These are phyloP conservation scores for Vaccinium corymbosum DNA, from an alignment of 148 eudicot genomes.

Conservation along the genomic window DNA sequence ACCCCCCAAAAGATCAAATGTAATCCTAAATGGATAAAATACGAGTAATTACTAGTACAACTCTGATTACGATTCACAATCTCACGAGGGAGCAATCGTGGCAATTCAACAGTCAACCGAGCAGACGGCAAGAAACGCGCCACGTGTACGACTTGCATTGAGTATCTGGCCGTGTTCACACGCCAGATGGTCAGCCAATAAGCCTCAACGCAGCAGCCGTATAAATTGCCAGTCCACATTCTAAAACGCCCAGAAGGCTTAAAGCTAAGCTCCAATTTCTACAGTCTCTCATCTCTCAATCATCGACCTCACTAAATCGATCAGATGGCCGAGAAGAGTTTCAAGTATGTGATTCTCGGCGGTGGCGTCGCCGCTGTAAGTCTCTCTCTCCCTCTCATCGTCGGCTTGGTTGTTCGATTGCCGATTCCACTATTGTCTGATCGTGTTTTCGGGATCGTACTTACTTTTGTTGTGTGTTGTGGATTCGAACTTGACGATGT, in stretches of 20 bases:
- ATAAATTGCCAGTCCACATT: neutral
- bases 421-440: neutral
- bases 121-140: conserved; percentile 7
- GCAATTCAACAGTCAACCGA: conserved; percentile 20
- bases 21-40: no score
- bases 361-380: conserved; percentile 96
- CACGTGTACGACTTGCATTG: conserved; percentile 22
- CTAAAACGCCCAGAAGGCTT: neutral
- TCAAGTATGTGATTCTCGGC: conserved; percentile 84
- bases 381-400: neutral
- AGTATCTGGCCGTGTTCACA: neutral
- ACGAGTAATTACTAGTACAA: no score
- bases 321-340: conserved; percentile 75
- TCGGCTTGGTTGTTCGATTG: neutral
- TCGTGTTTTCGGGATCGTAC: neutral
- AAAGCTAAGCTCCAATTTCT: no score
- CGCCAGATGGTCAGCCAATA: neutral
- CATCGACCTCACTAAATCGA: neutral
- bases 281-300: neutral
- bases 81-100: conserved; percentile 18
- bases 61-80: neutral
- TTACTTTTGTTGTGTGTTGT: neutral
- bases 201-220: neutral
- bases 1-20: no score
- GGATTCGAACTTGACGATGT: neutral